These are phyloP conservation scores for Colletotrichum sidae DNA, from an alignment of 2,329 filamentous ascomycete genomes.

Conservation along the genomic window DNA sequence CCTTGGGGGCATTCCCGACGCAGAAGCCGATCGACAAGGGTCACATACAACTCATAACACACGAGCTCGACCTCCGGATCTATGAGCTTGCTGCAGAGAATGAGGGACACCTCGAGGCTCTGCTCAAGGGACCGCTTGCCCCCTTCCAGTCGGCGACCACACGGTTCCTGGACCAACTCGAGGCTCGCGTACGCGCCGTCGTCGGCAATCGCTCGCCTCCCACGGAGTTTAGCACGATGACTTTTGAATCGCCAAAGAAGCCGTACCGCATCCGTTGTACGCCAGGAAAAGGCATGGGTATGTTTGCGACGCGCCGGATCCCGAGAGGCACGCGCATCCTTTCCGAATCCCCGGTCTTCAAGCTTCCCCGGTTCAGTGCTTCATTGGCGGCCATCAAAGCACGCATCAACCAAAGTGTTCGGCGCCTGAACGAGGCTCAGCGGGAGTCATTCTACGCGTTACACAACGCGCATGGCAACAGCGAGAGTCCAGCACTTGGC, in stretches of 20 bases:
- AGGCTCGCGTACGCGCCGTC: background rate
- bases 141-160: background rate
- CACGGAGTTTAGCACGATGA: background rate
- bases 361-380: background rate
- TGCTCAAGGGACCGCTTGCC: background rate
- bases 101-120: background rate
- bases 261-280: background rate
- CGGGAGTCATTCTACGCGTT: background rate
- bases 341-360: background rate
- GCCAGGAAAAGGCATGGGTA: background rate
- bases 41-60: background rate
- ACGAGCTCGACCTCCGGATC: background rate
- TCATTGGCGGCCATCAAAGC: background rate
- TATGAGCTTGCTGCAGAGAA: background rate
- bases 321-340: background rate
- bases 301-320: background rate
- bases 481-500: background rate
- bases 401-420: background rate
- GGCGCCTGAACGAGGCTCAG: background rate
- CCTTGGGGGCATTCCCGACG: background rate
- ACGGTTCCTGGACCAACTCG: background rate
- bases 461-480: background rate
- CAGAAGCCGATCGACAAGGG: background rate
- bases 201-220: background rate
- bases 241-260: background rate